Percentiles rank a stretch among this genome's conserved stretches.
These are phyloP conservation scores for Cucumis variabilis DNA, from an alignment of 331 rosid genomes.

Conservation along the genomic window DNA sequence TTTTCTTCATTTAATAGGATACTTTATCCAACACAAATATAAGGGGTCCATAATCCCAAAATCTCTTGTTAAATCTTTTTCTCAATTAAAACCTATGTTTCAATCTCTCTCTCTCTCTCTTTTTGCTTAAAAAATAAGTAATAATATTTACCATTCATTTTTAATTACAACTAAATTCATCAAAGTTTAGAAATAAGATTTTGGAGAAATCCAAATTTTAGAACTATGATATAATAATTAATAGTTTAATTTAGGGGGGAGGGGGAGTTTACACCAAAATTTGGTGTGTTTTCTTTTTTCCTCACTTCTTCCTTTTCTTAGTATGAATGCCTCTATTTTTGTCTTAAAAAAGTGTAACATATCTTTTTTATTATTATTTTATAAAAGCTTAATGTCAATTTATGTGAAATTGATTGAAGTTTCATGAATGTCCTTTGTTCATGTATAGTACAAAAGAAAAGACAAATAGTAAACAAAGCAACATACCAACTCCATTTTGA, in stretches of 20 bases:
- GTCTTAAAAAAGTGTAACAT: background rate
- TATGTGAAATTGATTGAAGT: background rate
- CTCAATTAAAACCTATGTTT: background rate
- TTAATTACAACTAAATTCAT: background rate
- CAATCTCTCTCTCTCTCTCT: background rate
- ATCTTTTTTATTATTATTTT: background rate
- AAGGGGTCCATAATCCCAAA: background rate
- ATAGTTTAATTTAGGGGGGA: too few species aligned
- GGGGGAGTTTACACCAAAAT: background rate
- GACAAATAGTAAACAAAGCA: background rate
- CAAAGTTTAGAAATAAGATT: background rate
- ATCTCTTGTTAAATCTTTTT: background rate
- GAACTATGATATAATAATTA: background rate
- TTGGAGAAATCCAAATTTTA: background rate
- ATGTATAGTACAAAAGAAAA: background rate
- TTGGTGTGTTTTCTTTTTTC: background rate
- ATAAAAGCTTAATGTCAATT: background rate
- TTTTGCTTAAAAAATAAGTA: background rate
- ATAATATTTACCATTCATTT: background rate
- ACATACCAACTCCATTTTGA: background rate
- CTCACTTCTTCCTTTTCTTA: background rate
- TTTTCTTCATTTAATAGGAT: conserved; percentile 9
- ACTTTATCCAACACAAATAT: background rate
- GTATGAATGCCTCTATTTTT: background rate
- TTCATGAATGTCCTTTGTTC: background rate